Evolutionary conservation across 2,329 filamentous ascomycete species (phyloP).

Genomic region (Alternaria solani): DNA sequence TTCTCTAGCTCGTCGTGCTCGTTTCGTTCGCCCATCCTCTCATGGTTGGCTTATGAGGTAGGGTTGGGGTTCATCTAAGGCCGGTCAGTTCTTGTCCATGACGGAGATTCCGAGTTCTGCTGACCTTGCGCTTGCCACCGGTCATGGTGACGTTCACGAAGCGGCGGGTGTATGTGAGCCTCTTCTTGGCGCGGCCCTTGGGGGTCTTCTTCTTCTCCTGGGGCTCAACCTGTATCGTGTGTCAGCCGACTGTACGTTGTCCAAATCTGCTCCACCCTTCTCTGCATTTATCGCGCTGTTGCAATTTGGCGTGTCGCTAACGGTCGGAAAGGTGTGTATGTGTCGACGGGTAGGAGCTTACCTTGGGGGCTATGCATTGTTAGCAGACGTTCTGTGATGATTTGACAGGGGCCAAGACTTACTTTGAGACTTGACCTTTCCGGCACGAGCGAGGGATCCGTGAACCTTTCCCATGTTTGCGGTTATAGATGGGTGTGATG

Average conservation of each 20-base stretch:
- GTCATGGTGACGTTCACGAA: conserved; percentile 99
- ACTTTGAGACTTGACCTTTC: conserved; percentile 84
- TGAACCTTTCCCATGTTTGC: conserved; percentile 90
- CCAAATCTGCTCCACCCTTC: neutral
- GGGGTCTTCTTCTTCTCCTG: conserved; percentile 97
- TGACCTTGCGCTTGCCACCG: conserved; percentile 97
- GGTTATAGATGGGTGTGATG: conserved; percentile 48
- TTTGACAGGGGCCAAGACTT: conserved; percentile 19
- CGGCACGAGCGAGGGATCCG: conserved; percentile 93
- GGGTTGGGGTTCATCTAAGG: conserved; percentile 86
- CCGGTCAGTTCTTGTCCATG: conserved; percentile 19
- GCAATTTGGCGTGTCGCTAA: neutral
- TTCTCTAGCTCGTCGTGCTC: conserved; percentile 45
- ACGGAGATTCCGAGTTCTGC: conserved; percentile 36
- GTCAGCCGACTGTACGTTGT: conserved; percentile 29
- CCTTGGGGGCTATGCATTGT: conserved; percentile 35
- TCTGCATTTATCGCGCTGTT: neutral
- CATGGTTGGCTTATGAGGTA: conserved; percentile 63
- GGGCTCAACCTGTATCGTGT: conserved; percentile 72
- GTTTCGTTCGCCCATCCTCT: conserved; percentile 35
- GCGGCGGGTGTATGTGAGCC: conserved; percentile 92
- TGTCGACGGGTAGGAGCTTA: conserved; percentile 23
- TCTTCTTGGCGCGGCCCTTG: conserved; percentile 98
- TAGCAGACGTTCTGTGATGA: conserved; percentile 22
- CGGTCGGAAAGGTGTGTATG: conserved; percentile 3